A percentile compares a stretch with the other conserved stretches of the same genome.
These are phyloP conservation scores for Emergomyces orientalis DNA, from an alignment of 2,329 filamentous ascomycete species.

Conservation along the genomic window DNA sequence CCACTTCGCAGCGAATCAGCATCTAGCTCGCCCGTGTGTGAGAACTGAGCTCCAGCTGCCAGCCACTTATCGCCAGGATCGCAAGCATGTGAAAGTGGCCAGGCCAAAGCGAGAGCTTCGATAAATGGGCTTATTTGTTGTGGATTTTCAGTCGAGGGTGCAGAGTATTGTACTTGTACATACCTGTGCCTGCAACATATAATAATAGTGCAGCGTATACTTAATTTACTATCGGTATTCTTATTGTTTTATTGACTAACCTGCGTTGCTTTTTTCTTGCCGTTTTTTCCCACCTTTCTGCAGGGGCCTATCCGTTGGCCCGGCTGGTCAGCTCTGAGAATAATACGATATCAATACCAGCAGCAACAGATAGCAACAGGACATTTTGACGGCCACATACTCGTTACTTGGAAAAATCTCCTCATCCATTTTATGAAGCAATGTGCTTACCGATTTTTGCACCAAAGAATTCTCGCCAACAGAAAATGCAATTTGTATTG, in stretches of 20 bases:
- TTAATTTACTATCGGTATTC: neutral
- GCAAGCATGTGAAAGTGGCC: constrained; percentile 6
- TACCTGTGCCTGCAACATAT: no score
- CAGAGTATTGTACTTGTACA: neutral
- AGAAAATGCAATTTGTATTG: neutral
- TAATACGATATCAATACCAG: neutral
- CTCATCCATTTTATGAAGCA: neutral
- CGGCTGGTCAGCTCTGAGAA: neutral
- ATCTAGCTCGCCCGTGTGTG: neutral
- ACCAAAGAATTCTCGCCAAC: neutral
- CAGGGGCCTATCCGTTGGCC: no score
- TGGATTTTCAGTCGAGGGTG: neutral
- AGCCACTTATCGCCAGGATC: neutral
- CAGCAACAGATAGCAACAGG: neutral
- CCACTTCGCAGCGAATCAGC: neutral
- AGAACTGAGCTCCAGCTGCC: neutral
- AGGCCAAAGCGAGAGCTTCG: no score
- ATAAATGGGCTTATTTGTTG: no score
- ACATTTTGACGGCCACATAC: neutral
- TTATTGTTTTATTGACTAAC: neutral
- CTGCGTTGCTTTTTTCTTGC: neutral
- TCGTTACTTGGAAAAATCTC: no score
- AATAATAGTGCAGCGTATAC: no score
- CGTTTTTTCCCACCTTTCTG: neutral
- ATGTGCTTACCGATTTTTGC: neutral